A percentile compares a stretch with the other conserved stretches of the same genome.
Evolutionary conservation across 768 basidiomycete genomes (phyloP).

Genomic region (Rhodotorula toruloides): DNA sequence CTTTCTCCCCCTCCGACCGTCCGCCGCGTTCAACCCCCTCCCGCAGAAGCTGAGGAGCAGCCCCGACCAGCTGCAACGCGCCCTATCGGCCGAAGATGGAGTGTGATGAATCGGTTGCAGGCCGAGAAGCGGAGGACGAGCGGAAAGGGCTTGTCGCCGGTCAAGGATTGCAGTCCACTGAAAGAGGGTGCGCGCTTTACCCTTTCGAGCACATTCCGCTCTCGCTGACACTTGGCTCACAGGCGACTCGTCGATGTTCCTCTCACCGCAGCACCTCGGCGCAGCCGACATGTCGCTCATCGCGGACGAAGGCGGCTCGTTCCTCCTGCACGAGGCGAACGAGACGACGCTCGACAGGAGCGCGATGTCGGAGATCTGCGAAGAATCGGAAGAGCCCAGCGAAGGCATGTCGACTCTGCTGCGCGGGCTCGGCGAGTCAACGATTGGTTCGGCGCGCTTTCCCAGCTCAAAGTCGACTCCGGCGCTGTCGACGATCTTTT

Average conservation of each 20-base stretch:
- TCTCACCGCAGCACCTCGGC: conserved; percentile 6
- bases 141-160: conserved; percentile 4
- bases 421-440: neutral
- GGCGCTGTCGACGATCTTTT: neutral
- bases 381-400: conserved; percentile 1
- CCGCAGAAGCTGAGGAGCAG: neutral
- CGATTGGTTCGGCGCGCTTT: neutral
- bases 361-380: conserved; percentile 1
- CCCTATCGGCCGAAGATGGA: conserved; percentile 12
- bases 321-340: conserved; percentile 5
- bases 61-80: neutral
- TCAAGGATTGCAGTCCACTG: neutral
- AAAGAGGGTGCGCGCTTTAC: neutral
- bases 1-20: neutral
- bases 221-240: neutral
- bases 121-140: conserved; percentile 33
- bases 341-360: neutral
- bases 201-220: no score
- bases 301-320: conserved; percentile 25
- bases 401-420: conserved; percentile 22
- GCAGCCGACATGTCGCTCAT: conserved; percentile 21
- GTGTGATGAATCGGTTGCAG: neutral
- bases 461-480: neutral
- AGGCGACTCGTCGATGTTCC: conserved; percentile 8
- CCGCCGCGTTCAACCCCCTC: neutral